Evolutionary conservation across 2,329 filamentous ascomycete genomes (phyloP).

Genomic region (Apiospora koreana): DNA sequence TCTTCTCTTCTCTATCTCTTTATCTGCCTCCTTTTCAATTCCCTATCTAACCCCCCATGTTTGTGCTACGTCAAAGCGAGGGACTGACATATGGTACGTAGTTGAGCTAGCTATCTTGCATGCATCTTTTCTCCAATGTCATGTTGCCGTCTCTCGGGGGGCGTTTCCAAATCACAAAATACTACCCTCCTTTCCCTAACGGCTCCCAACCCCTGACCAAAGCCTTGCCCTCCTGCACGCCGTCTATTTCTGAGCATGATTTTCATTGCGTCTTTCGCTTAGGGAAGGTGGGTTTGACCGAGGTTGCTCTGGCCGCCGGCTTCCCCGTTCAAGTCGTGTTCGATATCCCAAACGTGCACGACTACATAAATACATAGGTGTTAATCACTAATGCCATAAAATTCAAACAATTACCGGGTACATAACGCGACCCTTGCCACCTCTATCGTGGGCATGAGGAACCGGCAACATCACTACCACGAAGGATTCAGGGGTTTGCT

Average conservation of each 20-base stretch:
- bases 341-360: too few species aligned
- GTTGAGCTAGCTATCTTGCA: not conserved
- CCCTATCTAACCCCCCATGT: too few species aligned
- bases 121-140: not conserved
- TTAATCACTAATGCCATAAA: too few species aligned
- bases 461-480: too few species aligned
- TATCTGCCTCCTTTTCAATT: not conserved
- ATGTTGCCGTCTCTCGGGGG: not conserved
- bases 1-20: not conserved
- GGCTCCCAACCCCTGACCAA: not conserved
- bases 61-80: too few species aligned
- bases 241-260: not conserved
- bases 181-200: not conserved
- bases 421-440: too few species aligned
- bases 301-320: not conserved
- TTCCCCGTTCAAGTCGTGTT: not conserved
- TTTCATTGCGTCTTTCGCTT: not conserved
- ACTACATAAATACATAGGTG: not conserved
- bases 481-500: not conserved
- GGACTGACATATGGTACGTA: not conserved
- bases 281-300: not conserved
- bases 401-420: too few species aligned
- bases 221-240: not conserved
- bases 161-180: not conserved
- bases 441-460: too few species aligned